These are phyloP conservation scores for Russula sp. DNA, from an alignment of 768 basidiomycete genomes.

Conservation along the genomic window DNA sequence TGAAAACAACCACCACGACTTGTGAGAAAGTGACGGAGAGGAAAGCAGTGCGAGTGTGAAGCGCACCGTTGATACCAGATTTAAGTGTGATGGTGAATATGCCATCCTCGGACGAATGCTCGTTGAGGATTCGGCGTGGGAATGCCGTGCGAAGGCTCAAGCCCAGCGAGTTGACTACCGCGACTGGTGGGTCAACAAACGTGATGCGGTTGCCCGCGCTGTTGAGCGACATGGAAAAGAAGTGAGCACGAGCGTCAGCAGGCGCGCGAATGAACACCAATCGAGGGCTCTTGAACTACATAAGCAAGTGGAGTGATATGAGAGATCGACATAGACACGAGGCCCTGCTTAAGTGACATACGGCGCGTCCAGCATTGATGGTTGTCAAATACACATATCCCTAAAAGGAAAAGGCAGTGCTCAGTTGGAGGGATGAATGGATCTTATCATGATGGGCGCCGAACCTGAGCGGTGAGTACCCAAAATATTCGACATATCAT, in stretches of 20 bases:
- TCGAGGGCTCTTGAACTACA: slow-evolving; percentile 49
- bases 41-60: not conserved
- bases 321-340: slow-evolving; percentile 11
- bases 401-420: slow-evolving; percentile 38
- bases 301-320: slow-evolving; percentile 22
- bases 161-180: slow-evolving; percentile 41
- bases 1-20: slow-evolving; percentile 15
- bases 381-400: slow-evolving; percentile 67
- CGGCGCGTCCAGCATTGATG: slow-evolving; percentile 51
- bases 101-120: slow-evolving; percentile 49
- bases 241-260: slow-evolving; percentile 49
- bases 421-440: slow-evolving; percentile 17
- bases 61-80: slow-evolving; percentile 30
- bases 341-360: slow-evolving; percentile 36
- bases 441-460: slow-evolving; percentile 32
- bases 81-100: slow-evolving; percentile 57
- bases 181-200: slow-evolving; percentile 43
- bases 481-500: slow-evolving; percentile 61
- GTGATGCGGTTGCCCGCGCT: slow-evolving; percentile 55
- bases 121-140: slow-evolving; percentile 43
- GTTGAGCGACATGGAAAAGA: slow-evolving; percentile 67
- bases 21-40: not conserved
- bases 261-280: slow-evolving; percentile 61
- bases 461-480: slow-evolving; percentile 57
- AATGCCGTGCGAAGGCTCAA: slow-evolving; percentile 42